These are phyloP conservation scores for Aquilaria malaccensis DNA, from an alignment of 345 rosid species.

Conservation along the genomic window DNA sequence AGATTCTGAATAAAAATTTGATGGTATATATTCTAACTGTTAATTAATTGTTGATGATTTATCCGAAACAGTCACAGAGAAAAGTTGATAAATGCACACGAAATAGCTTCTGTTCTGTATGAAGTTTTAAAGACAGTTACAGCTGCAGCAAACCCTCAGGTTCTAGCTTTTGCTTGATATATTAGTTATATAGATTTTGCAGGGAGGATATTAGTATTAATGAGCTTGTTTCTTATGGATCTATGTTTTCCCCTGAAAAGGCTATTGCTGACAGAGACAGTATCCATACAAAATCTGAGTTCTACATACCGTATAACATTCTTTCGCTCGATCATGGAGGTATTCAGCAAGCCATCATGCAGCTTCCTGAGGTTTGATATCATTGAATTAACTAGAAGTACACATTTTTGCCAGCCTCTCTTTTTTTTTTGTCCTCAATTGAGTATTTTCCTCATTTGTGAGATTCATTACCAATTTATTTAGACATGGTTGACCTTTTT, in stretches of 20 bases:
- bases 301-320: slow-evolving; percentile 80
- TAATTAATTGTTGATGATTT: neutral
- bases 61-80: slow-evolving; percentile 35
- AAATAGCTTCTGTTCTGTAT: slow-evolving; percentile 61
- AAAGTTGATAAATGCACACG: slow-evolving; percentile 47
- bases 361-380: slow-evolving; percentile 67
- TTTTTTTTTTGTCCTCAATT: slow-evolving; percentile 10
- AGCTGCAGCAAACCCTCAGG: slow-evolving; percentile 64
- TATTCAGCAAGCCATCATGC: slow-evolving; percentile 77
- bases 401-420: slow-evolving; percentile 4
- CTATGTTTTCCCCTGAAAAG: slow-evolving; percentile 29
- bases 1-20: slow-evolving; percentile 7
- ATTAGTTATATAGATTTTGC: neutral
- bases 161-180: slow-evolving; percentile 10
- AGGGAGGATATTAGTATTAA: slow-evolving; percentile 7
- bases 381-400: slow-evolving; percentile 8
- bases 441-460: neutral
- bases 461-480: neutral
- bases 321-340: slow-evolving; percentile 88
- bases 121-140: slow-evolving; percentile 65
- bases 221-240: slow-evolving; percentile 6
- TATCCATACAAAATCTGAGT: slow-evolving; percentile 42
- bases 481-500: neutral
- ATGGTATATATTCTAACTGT: neutral
- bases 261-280: slow-evolving; percentile 56